Evolutionary conservation across 2,329 filamentous ascomycete species (phyloP).

Genomic region (Ceratocystis lukuohia): DNA sequence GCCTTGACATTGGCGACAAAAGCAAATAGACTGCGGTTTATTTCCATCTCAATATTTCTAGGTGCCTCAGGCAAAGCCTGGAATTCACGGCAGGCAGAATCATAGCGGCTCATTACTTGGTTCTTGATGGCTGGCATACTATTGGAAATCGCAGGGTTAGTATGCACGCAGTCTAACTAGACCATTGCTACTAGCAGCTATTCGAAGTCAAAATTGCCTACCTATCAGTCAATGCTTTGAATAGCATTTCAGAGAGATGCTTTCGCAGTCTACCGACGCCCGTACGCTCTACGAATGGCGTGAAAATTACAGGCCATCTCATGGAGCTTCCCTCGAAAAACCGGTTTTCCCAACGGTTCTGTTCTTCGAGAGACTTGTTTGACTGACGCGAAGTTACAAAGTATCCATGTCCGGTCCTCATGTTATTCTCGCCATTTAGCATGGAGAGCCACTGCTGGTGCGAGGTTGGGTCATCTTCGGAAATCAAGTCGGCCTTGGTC

Average conservation of each 20-base stretch:
- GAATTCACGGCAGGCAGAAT: constrained; percentile 42
- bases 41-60: constrained; percentile 50
- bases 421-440: constrained; percentile 44
- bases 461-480: constrained; percentile 35
- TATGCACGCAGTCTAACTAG: background rate
- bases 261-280: constrained; percentile 41
- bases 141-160: background rate
- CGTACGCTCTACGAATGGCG: constrained; percentile 35
- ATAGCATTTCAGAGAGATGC: constrained; percentile 40
- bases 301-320: constrained; percentile 38
- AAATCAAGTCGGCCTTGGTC: constrained; percentile 69
- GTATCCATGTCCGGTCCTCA: constrained; percentile 54
- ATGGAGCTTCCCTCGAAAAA: constrained; percentile 35
- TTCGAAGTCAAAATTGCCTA: constrained; percentile 23
- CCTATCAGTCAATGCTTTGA: constrained; percentile 41
- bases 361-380: constrained; percentile 38
- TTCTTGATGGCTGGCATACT: constrained; percentile 41
- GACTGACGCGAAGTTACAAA: constrained; percentile 61
- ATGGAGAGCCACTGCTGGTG: constrained; percentile 48
- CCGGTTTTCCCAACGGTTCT: constrained; percentile 38
- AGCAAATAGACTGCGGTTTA: constrained; percentile 44
- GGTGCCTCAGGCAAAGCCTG: constrained; percentile 52
- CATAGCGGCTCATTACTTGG: constrained; percentile 38
- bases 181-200: background rate
- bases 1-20: constrained; percentile 43